These are phyloP conservation scores for Mycocentrospora acerina DNA, from an alignment of 2,329 filamentous ascomycete genomes.

Conservation along the genomic window DNA sequence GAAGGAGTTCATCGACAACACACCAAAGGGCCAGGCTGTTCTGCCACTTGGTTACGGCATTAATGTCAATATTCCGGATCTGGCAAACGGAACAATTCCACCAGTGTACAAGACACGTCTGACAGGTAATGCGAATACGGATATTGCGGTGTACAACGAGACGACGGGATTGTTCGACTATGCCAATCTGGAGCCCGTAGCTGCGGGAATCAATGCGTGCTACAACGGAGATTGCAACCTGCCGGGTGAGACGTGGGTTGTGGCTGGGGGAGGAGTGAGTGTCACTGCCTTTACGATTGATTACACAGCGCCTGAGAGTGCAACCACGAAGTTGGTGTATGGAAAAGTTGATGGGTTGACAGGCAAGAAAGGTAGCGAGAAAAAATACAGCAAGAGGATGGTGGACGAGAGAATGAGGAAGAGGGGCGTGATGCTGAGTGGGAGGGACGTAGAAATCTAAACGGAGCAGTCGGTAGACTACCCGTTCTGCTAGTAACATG, in stretches of 20 bases:
- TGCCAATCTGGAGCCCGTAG: conserved; percentile 51
- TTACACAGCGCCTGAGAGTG: conserved; percentile 49
- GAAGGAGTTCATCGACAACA: conserved; percentile 47
- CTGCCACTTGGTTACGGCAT: conserved; percentile 56
- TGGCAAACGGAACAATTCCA: conserved; percentile 46
- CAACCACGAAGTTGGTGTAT: conserved; percentile 25
- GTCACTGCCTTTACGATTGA: conserved; percentile 55
- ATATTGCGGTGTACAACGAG: conserved; percentile 49
- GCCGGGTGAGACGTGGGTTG: conserved; percentile 54
- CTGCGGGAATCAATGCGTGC: conserved; percentile 53
- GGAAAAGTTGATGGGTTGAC: conserved; percentile 15
- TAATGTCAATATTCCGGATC: conserved; percentile 53
- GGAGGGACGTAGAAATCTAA: conserved; percentile 1
- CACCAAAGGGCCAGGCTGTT: conserved; percentile 28
- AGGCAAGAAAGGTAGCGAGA: conserved; percentile 5
- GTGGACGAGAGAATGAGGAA: conserved; percentile 19
- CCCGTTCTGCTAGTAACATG: no score
- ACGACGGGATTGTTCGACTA: conserved; percentile 49
- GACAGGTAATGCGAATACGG: conserved; percentile 52
- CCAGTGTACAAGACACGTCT: conserved; percentile 52
- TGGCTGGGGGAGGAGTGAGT: conserved; percentile 46
- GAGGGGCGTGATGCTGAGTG: conserved; percentile 13
- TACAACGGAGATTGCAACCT: conserved; percentile 55
- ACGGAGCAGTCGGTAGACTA: no score
- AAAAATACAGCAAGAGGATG: conserved; percentile 21